A percentile compares a stretch with the other conserved stretches of the same genome.
Conservation (phyloP, 345 rosid genomes). For the Orychophragmus violaceus region DNA sequence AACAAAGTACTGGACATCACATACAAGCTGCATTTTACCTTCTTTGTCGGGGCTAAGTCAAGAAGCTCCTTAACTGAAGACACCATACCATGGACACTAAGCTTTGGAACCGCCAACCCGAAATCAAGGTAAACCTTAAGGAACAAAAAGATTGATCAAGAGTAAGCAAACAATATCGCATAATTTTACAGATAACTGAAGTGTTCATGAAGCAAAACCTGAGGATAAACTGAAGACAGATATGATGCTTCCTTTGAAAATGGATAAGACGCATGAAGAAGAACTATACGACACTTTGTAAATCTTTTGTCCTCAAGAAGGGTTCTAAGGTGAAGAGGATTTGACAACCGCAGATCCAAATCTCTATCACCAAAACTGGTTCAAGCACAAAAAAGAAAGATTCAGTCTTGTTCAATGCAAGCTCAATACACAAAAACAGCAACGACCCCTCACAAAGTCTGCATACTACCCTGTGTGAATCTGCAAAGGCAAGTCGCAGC, state of each 20-base stretch:
- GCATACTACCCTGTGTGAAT: conserved; percentile 97
- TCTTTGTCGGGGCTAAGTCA: conserved; percentile 72
- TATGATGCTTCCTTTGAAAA: conserved; percentile 94
- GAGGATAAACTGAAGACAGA: conserved; percentile 77
- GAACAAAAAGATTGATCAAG: conserved; percentile 9
- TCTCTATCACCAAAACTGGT: conserved; percentile 69
- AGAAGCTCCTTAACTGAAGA: conserved; percentile 82
- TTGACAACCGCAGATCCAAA: conserved; percentile 74
- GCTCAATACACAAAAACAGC: not conserved
- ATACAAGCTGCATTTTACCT: conserved; percentile 47
- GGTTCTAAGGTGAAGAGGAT: conserved; percentile 76
- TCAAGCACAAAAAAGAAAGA: not conserved
- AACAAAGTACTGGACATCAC: not conserved
- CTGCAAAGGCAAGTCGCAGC: conserved; percentile 74
- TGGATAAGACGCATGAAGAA: conserved; percentile 93
- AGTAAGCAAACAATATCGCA: not conserved
- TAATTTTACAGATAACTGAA: not conserved
- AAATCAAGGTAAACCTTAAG: conserved; percentile 82
- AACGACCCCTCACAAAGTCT: not conserved
- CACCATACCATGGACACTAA: conserved; percentile 79
- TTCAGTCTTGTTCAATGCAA: not conserved
- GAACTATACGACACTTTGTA: conserved; percentile 61
- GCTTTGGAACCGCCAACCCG: conserved; percentile 88
- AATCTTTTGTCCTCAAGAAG: conserved; percentile 80
- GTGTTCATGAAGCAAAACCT: conserved; percentile 36